Evolutionary conservation across 2,329 filamentous ascomycete genomes (phyloP).

Genomic region (Ophiostoma pallidulum): DNA sequence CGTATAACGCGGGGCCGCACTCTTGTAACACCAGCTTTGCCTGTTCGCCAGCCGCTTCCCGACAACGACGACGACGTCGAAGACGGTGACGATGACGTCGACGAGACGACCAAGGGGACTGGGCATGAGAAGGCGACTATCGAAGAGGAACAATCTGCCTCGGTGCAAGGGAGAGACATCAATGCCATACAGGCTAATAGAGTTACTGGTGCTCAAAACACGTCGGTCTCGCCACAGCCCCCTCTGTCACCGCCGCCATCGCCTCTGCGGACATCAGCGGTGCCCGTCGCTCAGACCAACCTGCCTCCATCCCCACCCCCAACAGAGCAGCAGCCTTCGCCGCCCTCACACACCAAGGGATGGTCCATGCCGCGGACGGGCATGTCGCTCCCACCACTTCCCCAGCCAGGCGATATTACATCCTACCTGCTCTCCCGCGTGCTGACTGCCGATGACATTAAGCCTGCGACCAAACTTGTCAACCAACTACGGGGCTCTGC

Average conservation of each 20-base stretch:
- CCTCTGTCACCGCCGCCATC: conserved; percentile 15
- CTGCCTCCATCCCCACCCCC: conserved; percentile 14
- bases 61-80: conserved; percentile 44
- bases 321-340: conserved; percentile 11
- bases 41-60: conserved; percentile 73
- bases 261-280: conserved; percentile 6
- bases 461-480: conserved; percentile 77
- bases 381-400: conserved; percentile 72
- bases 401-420: conserved; percentile 71
- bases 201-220: neutral
- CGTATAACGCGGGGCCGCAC: conserved; percentile 75
- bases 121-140: conserved; percentile 25
- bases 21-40: conserved; percentile 72
- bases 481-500: conserved; percentile 65
- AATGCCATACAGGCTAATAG: neutral
- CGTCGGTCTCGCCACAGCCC: conserved; percentile 9
- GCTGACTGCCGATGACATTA: conserved; percentile 92
- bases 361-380: conserved; percentile 96
- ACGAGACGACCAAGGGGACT: conserved; percentile 43
- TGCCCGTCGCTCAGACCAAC: neutral
- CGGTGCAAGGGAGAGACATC: neutral
- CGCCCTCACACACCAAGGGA: conserved; percentile 40
- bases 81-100: conserved; percentile 36
- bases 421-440: conserved; percentile 83
- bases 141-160: conserved; percentile 22